Conservation (phyloP, 2,329 filamentous ascomycete genomes). For the Microdochium trichocladiopsis region DNA sequence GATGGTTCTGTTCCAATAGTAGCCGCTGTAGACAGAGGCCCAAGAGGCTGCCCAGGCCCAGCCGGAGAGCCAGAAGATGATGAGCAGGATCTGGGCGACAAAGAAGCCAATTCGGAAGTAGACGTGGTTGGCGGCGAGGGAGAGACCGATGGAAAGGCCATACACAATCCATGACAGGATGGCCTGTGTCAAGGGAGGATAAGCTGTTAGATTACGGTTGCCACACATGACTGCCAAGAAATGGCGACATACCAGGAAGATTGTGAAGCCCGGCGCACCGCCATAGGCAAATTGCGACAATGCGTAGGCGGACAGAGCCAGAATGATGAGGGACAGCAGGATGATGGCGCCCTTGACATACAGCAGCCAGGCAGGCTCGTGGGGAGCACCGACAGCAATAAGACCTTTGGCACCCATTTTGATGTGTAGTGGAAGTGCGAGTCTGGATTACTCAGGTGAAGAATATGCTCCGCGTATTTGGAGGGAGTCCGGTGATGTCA, state of each 20-base stretch:
- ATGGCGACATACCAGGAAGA: constrained; percentile 35
- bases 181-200: constrained; percentile 17
- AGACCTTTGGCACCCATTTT: constrained; percentile 21
- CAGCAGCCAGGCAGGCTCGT: constrained; percentile 25
- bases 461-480: too few species aligned
- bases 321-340: constrained; percentile 28
- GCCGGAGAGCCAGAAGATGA: constrained; percentile 36
- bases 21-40: constrained; percentile 17
- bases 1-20: constrained; percentile 13
- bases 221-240: constrained; percentile 13
- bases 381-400: constrained; percentile 26
- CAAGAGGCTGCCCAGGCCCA: constrained; percentile 34
- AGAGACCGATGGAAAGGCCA: constrained; percentile 26
- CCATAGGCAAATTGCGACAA: constrained; percentile 23
- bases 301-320: constrained; percentile 32
- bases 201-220: constrained; percentile 5
- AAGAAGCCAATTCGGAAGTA: constrained; percentile 31
- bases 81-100: constrained; percentile 23
- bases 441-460: background rate
- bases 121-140: constrained; percentile 24
- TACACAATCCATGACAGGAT: constrained; percentile 33
- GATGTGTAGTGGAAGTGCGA: constrained; percentile 1
- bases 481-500: too few species aligned
- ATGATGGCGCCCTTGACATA: constrained; percentile 29
- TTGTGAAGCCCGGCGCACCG: constrained; percentile 32